phyloP scores from a whole-genome alignment of 2,329 filamentous ascomycete species.

The Stemphylium vesicarium region DNA sequence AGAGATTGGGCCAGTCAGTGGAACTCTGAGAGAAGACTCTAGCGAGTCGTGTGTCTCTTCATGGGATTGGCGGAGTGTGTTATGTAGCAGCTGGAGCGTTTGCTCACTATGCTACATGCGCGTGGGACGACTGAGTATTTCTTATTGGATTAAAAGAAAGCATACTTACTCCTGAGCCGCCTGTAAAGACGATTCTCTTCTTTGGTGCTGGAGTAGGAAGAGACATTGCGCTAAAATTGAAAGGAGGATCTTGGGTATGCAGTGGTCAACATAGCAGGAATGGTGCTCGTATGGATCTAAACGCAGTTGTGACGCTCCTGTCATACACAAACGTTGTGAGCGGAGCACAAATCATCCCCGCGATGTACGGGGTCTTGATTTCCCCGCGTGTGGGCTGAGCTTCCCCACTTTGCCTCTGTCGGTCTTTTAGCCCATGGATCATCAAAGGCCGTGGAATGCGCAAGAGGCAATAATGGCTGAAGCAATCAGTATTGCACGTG shows the following conservation, averaged over 20 bases:
- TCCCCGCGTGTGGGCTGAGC: not conserved
- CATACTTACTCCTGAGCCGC: constrained; percentile 57
- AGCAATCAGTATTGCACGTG: not conserved
- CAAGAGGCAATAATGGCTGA: not conserved
- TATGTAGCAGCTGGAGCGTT: not conserved
- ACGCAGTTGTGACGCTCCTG: not conserved
- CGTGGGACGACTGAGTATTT: not conserved
- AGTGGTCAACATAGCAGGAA: not conserved
- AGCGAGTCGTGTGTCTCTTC: not conserved
- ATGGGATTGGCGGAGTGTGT: not conserved
- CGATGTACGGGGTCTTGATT: not conserved
- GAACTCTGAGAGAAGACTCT: not conserved
- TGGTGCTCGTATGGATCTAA: not conserved
- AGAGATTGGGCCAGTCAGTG: not conserved
- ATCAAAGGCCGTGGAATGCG: not conserved
- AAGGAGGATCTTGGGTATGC: not conserved
- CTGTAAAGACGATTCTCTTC: constrained; percentile 60
- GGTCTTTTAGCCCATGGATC: not conserved
- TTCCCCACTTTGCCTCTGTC: not conserved
- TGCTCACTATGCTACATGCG: not conserved
- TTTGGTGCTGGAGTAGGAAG: not conserved
- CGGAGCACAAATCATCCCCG: not conserved
- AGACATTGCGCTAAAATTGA: constrained; percentile 10
- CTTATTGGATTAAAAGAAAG: not conserved
- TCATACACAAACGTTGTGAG: not conserved